Conservation (phyloP, 805 yeast genomes). For the Alloascoidea hylecoeti region DNA sequence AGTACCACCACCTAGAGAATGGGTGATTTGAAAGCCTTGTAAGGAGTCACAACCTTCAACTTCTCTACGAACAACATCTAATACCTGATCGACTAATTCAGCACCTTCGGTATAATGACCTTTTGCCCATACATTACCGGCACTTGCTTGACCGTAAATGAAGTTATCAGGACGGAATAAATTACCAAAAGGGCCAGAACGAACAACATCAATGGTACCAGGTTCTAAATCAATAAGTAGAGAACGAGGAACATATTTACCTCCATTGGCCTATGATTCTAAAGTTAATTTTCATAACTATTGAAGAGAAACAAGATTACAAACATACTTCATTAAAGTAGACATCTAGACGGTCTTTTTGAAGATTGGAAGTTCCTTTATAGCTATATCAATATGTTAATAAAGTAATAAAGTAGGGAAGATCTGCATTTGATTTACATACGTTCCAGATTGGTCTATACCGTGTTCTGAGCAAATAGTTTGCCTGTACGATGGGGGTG, state of each 20-base stretch:
- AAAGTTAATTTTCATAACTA: no score
- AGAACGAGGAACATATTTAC: slow-evolving; percentile 88
- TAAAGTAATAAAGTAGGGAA: background rate
- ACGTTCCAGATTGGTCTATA: slow-evolving; percentile 14
- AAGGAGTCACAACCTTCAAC: slow-evolving; percentile 87
- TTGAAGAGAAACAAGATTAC: background rate
- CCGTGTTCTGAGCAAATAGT: slow-evolving; percentile 25
- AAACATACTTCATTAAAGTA: slow-evolving; percentile 54
- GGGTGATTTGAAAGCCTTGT: slow-evolving; percentile 89
- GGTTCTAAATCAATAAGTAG: slow-evolving; percentile 90
- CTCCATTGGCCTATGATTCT: slow-evolving; percentile 58
- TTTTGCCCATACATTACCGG: slow-evolving; percentile 96
- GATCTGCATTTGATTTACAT: slow-evolving; percentile 13
- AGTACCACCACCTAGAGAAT: slow-evolving; percentile 83
- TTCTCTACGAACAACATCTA: slow-evolving; percentile 86
- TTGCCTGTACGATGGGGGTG: slow-evolving; percentile 25
- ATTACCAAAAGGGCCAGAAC: slow-evolving; percentile 68
- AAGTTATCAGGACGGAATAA: slow-evolving; percentile 87
- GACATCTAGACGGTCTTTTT: slow-evolving; percentile 49
- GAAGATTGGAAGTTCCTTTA: slow-evolving; percentile 11
- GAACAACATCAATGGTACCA: slow-evolving; percentile 80
- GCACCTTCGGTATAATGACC: slow-evolving; percentile 97
- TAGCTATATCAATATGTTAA: slow-evolving; percentile 10
- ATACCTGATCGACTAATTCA: slow-evolving; percentile 77
- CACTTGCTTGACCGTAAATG: slow-evolving; percentile 82